Evolutionary conservation across 805 yeast species (phyloP).

Genomic region (Jamesozyma piceae): DNA sequence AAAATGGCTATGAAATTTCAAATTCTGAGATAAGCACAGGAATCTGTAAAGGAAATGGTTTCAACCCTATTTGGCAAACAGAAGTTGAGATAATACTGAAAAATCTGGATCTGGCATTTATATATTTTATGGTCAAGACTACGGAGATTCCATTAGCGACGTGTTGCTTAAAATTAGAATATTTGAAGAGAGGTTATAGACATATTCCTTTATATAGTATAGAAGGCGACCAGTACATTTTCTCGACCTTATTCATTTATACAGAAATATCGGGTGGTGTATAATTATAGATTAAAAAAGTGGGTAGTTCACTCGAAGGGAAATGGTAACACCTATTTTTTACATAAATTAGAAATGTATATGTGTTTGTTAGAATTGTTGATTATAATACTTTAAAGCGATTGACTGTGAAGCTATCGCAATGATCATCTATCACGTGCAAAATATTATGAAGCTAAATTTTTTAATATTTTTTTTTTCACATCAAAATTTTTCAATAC

Average conservation of each 20-base stretch:
- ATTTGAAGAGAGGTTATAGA: constrained; percentile 69
- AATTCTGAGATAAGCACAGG: constrained; percentile 18
- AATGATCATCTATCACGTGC: too few relatives aligned
- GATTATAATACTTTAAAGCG: too few relatives aligned
- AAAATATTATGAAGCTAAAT: too few relatives aligned
- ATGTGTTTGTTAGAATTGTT: not conserved
- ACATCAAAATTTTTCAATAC: too few relatives aligned
- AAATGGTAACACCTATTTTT: too few relatives aligned
- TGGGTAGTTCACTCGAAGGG: too few relatives aligned
- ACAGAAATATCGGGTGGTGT: constrained; percentile 6
- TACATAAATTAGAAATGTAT: not conserved
- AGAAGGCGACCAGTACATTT: constrained; percentile 70
- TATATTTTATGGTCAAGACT: constrained; percentile 44
- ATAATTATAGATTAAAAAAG: too few relatives aligned
- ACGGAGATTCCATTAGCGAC: constrained; percentile 44
- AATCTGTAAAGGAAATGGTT: constrained; percentile 58
- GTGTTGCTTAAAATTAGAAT: constrained; percentile 49
- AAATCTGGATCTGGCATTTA: constrained; percentile 41
- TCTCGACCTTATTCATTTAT: constrained; percentile 45
- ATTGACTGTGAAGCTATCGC: too few relatives aligned
- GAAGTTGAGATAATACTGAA: constrained; percentile 35
- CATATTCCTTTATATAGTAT: constrained; percentile 68
- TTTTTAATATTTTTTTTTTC: too few relatives aligned
- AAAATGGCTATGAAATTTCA: constrained; percentile 17
- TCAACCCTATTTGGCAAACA: constrained; percentile 77